A percentile compares a stretch with the other conserved stretches of the same genome.
Evolutionary conservation across 2,329 filamentous ascomycete species (phyloP).

Genomic region (Pezizomycotina sp.): DNA sequence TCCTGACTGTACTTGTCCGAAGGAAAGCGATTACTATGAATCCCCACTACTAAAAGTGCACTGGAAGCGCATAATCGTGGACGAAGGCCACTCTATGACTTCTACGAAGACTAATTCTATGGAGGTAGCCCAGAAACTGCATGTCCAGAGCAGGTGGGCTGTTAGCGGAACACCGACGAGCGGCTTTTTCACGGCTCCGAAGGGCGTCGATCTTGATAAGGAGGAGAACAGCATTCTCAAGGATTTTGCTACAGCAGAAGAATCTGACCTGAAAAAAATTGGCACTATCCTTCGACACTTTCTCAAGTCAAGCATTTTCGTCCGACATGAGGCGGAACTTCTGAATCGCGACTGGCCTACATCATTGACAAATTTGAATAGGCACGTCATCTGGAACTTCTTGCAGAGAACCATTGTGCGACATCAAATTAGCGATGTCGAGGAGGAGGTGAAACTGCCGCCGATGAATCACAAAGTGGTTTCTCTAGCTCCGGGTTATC

Average conservation of each 20-base stretch:
- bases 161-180: conserved; percentile 80
- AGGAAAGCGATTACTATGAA: conserved; percentile 32
- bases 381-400: conserved; percentile 49
- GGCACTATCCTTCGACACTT: conserved; percentile 53
- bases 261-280: conserved; percentile 42
- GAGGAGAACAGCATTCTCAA: conserved; percentile 24
- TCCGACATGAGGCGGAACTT: too few relatives aligned
- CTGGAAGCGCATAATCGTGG: conserved; percentile 78
- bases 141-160: conserved; percentile 64
- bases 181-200: conserved; percentile 60
- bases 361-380: too few relatives aligned
- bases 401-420: conserved; percentile 70
- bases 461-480: conserved; percentile 54
- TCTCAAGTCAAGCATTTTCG: conserved; percentile 53
- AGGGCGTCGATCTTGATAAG: conserved; percentile 36
- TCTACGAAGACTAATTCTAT: conserved; percentile 46
- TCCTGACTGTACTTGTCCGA: conserved; percentile 33
- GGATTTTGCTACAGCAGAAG: conserved; percentile 23
- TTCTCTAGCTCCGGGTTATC: conserved; percentile 62
- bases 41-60: conserved; percentile 55
- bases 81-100: conserved; percentile 77
- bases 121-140: conserved; percentile 37
- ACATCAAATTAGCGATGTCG: conserved; percentile 55
- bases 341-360: too few relatives aligned
- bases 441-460: conserved; percentile 48